Evolutionary conservation across 768 basidiomycete genomes (phyloP).

Genomic region (Filobasidium wieringae): DNA sequence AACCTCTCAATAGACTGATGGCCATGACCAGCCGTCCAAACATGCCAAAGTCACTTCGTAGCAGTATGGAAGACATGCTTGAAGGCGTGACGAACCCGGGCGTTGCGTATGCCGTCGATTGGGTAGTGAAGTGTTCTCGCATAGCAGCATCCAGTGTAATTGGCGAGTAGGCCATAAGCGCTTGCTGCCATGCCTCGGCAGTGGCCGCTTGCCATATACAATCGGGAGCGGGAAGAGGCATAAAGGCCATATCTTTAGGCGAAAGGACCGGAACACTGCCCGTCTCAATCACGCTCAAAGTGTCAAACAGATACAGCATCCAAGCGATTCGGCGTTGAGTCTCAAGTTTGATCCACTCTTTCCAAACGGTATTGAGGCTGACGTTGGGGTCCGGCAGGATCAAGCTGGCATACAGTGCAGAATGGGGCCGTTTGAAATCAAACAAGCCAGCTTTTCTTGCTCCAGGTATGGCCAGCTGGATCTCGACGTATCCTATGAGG

Average conservation of each 20-base stretch:
- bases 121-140: conserved; percentile 25
- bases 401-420: neutral
- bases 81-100: conserved; percentile 1
- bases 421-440: neutral
- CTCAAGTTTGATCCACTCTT: conserved; percentile 39
- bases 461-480: neutral
- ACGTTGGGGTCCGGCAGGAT: conserved; percentile 2
- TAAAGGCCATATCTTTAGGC: conserved; percentile 28
- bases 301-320: conserved; percentile 40
- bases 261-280: conserved; percentile 31
- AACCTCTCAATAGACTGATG: conserved; percentile 34
- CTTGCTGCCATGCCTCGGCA: conserved; percentile 33
- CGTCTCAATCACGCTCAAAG: conserved; percentile 38
- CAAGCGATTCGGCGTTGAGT: conserved; percentile 37
- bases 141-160: conserved; percentile 35
- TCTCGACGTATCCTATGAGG: conserved; percentile 2
- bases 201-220: conserved; percentile 38
- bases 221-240: conserved; percentile 40
- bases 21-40: conserved; percentile 39
- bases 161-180: conserved; percentile 25
- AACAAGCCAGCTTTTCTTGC: neutral
- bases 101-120: neutral
- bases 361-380: conserved; percentile 34
- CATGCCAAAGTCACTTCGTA: conserved; percentile 33
- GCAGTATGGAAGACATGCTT: conserved; percentile 14